Percentiles rank a stretch among this genome's conserved stretches.
phyloP scores from a whole-genome alignment of 2,329 filamentous ascomycete species.

The Xylariales sp. region DNA sequence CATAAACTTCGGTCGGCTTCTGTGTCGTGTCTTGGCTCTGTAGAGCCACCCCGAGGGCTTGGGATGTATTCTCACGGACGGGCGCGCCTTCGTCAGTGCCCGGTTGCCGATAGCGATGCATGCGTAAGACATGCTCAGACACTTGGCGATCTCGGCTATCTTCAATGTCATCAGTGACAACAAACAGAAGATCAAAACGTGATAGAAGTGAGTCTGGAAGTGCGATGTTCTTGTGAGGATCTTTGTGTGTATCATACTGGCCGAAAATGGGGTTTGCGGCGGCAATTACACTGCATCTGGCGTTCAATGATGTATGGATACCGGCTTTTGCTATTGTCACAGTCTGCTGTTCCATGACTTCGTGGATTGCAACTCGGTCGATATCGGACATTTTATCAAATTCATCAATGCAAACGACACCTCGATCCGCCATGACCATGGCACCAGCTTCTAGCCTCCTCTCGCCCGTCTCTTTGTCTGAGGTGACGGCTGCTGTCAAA shows the following conservation, averaged over 20 bases:
- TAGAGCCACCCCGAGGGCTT: slow-evolving; percentile 87
- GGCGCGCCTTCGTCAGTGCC: slow-evolving; percentile 95
- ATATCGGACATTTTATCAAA: slow-evolving; percentile 99
- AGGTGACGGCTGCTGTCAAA: slow-evolving; percentile 95
- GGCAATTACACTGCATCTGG: slow-evolving; percentile 94
- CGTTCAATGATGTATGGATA: slow-evolving; percentile 97
- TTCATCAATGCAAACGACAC: slow-evolving; percentile 98
- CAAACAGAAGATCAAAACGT: slow-evolving; percentile 97
- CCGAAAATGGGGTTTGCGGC: slow-evolving; percentile 98
- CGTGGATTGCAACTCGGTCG: slow-evolving; percentile 97
- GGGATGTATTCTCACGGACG: slow-evolving; percentile 86
- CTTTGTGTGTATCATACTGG: slow-evolving; percentile 98
- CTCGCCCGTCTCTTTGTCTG: slow-evolving; percentile 97
- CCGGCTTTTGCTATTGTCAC: slow-evolving; percentile 99
- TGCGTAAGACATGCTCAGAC: slow-evolving; percentile 95
- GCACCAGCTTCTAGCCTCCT: slow-evolving; percentile 94
- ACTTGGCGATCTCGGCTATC: slow-evolving; percentile 90
- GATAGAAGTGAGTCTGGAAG: slow-evolving; percentile 95
- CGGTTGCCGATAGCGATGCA: slow-evolving; percentile 94
- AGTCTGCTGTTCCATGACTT: slow-evolving; percentile 99
- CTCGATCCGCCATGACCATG: slow-evolving; percentile 97
- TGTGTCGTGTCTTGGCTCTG: slow-evolving; percentile 80
- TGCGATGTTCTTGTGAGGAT: slow-evolving; percentile 98
- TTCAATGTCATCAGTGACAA: slow-evolving; percentile 98
- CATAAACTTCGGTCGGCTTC: slow-evolving; percentile 86